Evolutionary conservation across 176 grass and related monocot species (phyloP).

Genomic region (Carex pumila): DNA sequence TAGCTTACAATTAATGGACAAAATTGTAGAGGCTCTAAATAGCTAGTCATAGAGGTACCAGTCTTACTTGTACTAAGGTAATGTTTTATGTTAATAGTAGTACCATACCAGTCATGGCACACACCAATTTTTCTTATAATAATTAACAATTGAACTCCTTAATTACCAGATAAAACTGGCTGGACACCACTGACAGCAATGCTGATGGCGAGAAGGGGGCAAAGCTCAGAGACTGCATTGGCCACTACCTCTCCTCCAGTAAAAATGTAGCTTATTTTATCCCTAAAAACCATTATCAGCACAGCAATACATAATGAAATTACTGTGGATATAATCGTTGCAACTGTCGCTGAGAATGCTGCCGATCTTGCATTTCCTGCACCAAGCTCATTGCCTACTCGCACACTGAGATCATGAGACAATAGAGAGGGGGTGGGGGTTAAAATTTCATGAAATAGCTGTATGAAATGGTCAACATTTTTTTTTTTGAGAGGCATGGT

Average conservation of each 20-base stretch:
- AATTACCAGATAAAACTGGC: conserved; percentile 68
- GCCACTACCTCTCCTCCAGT: conserved; percentile 52
- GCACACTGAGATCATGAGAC: conserved; percentile 28
- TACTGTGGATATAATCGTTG: conserved; percentile 44
- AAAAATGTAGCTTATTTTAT: conserved; percentile 87
- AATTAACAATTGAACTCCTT: neutral
- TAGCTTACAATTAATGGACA: neutral
- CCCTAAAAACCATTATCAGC: conserved; percentile 36
- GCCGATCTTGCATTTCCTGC: conserved; percentile 72
- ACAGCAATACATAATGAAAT: conserved; percentile 38
- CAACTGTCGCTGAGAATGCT: conserved; percentile 53
- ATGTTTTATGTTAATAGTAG: neutral
- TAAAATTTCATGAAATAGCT: neutral
- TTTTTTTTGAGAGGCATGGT: too few species aligned
- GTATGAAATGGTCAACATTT: neutral
- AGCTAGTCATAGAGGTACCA: neutral
- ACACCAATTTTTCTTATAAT: neutral
- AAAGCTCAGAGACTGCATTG: conserved; percentile 59
- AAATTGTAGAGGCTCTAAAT: neutral
- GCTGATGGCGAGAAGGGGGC: conserved; percentile 55
- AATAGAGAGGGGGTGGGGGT: neutral
- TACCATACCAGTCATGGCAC: neutral
- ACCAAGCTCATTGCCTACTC: conserved; percentile 81
- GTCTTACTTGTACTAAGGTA: neutral
- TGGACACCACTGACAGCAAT: conserved; percentile 73